Conservation (phyloP, 495 filamentous ascomycete species). For the Podospora pseudocomata region DNA sequence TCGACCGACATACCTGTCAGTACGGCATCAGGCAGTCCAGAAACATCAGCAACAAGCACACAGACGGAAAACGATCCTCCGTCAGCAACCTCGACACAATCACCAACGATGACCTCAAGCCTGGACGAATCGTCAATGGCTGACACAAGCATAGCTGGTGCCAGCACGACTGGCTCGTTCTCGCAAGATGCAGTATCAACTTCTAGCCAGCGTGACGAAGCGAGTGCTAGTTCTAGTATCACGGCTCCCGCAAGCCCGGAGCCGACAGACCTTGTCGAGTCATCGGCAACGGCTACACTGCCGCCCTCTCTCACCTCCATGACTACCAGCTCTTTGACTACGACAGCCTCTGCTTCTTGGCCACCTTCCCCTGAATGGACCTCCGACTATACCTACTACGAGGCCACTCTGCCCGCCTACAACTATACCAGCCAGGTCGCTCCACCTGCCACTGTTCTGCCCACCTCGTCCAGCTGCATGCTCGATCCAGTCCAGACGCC, state of each 20-base stretch:
- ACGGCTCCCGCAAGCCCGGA: background rate
- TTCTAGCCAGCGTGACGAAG: background rate
- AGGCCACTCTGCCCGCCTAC: background rate
- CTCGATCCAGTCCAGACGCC: background rate
- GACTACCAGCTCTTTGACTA: background rate
- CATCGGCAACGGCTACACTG: background rate
- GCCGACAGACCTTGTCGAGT: background rate
- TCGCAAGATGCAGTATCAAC: background rate
- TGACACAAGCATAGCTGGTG: background rate
- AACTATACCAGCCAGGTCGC: background rate
- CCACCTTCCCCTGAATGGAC: background rate
- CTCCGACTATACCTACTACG: conserved; percentile 1
- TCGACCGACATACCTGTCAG: background rate
- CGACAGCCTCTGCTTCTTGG: background rate
- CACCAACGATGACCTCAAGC: background rate
- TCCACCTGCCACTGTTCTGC: background rate
- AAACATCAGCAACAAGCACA: background rate
- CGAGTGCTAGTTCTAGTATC: background rate
- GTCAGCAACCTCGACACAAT: background rate
- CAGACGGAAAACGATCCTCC: background rate
- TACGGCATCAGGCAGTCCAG: background rate
- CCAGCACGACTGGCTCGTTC: background rate
- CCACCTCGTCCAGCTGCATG: conserved; percentile 1
- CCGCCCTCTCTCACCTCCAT: background rate
- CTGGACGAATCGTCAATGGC: background rate